Percentiles rank a stretch among this genome's conserved stretches.
Evolutionary conservation across 805 yeast species (phyloP).

Genomic region (Starmerella bombicola): DNA sequence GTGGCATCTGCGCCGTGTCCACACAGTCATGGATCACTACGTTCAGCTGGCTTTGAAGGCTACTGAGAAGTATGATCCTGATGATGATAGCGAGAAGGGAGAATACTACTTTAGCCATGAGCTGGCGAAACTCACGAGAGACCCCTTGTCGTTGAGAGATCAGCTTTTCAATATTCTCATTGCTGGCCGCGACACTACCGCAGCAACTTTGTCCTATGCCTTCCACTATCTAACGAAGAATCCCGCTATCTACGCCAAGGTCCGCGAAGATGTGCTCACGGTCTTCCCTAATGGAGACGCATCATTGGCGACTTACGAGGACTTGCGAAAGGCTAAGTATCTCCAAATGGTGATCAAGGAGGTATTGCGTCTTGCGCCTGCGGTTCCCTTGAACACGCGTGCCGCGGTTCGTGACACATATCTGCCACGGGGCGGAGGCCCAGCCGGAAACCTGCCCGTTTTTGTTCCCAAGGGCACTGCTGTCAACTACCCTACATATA

Average conservation of each 20-base stretch:
- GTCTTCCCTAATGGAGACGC: slow-evolving; percentile 22
- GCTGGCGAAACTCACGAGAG: slow-evolving; percentile 35
- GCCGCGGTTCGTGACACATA: slow-evolving; percentile 34
- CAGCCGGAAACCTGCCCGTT: slow-evolving; percentile 29
- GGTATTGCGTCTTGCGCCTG: slow-evolving; percentile 36
- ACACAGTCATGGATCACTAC: slow-evolving; percentile 31
- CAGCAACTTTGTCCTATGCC: slow-evolving; percentile 35
- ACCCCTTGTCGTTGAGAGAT: slow-evolving; percentile 35
- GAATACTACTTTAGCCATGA: slow-evolving; percentile 36
- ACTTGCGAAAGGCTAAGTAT: slow-evolving; percentile 35
- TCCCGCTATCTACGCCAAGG: slow-evolving; percentile 30
- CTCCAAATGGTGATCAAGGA: slow-evolving; percentile 36
- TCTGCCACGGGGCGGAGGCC: slow-evolving; percentile 42
- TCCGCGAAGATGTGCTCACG: slow-evolving; percentile 25
- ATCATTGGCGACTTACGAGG: slow-evolving; percentile 29
- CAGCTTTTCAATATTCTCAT: slow-evolving; percentile 37
- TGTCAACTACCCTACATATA: slow-evolving; percentile 30
- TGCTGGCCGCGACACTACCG: slow-evolving; percentile 43
- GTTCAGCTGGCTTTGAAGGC: slow-evolving; percentile 30
- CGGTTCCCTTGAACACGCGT: slow-evolving; percentile 37
- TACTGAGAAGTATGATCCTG: neutral
- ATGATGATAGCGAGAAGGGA: slow-evolving; percentile 17
- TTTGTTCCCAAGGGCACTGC: slow-evolving; percentile 33
- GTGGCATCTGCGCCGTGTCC: slow-evolving; percentile 26
- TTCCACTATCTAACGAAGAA: slow-evolving; percentile 34